Conservation (phyloP, 106 monocot genomes). For the Chionographis japonica region DNA sequence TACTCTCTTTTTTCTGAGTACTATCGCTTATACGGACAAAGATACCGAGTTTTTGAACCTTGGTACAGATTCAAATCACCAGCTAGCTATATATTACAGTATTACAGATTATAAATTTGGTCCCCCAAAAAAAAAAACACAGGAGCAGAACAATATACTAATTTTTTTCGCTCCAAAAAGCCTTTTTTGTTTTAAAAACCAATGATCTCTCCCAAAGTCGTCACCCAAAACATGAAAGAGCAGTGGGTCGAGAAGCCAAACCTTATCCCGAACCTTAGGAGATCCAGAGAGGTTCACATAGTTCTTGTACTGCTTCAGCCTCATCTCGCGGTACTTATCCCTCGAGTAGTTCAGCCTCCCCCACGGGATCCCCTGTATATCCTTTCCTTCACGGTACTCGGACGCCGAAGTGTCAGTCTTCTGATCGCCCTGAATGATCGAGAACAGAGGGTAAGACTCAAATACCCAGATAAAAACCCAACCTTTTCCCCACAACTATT, state of each 20-base stretch:
- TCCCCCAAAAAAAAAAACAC: no score
- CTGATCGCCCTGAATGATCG: slow-evolving; percentile 23
- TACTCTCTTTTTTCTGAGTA: no score
- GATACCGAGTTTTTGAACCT: no score
- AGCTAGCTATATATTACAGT: no score
- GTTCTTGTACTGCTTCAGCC: slow-evolving; percentile 62
- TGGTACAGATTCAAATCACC: no score
- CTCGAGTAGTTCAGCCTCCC: slow-evolving; percentile 44
- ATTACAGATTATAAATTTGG: no score
- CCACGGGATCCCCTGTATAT: slow-evolving; percentile 67
- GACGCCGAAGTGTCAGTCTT: slow-evolving; percentile 44
- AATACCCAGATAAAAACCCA: neutral
- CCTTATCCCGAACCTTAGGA: slow-evolving; percentile 25
- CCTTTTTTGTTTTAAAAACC: no score
- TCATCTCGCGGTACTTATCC: slow-evolving; percentile 41
- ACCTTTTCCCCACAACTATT: neutral
- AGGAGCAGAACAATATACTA: no score
- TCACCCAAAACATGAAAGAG: no score
- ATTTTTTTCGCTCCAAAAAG: no score
- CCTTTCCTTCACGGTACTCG: slow-evolving; percentile 51
- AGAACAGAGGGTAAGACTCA: neutral
- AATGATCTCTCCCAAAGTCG: no score
- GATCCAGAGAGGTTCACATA: slow-evolving; percentile 34
- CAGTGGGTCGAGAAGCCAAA: neutral
- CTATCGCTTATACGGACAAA: no score